These are phyloP conservation scores for Thelonectria olida DNA, from an alignment of 2,329 filamentous ascomycete genomes.

Conservation along the genomic window DNA sequence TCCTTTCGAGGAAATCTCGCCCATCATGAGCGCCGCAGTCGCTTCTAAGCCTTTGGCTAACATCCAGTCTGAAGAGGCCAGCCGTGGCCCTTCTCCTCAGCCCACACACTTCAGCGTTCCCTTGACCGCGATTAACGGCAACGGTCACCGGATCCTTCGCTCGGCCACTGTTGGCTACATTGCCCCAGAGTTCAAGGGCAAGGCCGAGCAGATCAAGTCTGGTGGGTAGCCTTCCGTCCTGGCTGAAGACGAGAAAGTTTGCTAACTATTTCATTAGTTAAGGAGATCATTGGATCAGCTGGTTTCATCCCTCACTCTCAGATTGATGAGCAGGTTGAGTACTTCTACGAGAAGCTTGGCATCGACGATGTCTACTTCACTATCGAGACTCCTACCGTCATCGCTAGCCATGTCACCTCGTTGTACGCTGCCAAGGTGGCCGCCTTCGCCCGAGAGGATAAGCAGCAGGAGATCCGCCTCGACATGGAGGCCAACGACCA, in stretches of 20 bases:
- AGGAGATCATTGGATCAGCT: conserved; percentile 79
- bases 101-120: conserved; percentile 85
- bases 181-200: conserved; percentile 92
- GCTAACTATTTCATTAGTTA: conserved; percentile 64
- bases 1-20: conserved; percentile 45
- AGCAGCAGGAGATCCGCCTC: conserved; percentile 90
- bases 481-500: conserved; percentile 96
- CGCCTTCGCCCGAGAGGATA: conserved; percentile 91
- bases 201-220: conserved; percentile 87
- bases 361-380: conserved; percentile 99
- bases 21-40: conserved; percentile 46
- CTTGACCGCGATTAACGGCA: conserved; percentile 58
- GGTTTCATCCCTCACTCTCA: conserved; percentile 88
- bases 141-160: conserved; percentile 79
- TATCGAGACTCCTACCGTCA: conserved; percentile 84
- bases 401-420: conserved; percentile 93
- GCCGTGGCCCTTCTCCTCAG: conserved; percentile 83
- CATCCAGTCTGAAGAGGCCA: conserved; percentile 52
- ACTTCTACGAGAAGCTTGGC: conserved; percentile 98
- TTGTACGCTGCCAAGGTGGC: conserved; percentile 97
- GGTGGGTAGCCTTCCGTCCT: conserved; percentile 56
- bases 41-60: conserved; percentile 52
- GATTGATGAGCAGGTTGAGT: conserved; percentile 85
- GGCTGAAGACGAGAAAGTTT: neutral
- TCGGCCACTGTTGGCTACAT: conserved; percentile 95